These are phyloP conservation scores for Turnera subulata DNA, from an alignment of 345 rosid genomes.

Conservation along the genomic window DNA sequence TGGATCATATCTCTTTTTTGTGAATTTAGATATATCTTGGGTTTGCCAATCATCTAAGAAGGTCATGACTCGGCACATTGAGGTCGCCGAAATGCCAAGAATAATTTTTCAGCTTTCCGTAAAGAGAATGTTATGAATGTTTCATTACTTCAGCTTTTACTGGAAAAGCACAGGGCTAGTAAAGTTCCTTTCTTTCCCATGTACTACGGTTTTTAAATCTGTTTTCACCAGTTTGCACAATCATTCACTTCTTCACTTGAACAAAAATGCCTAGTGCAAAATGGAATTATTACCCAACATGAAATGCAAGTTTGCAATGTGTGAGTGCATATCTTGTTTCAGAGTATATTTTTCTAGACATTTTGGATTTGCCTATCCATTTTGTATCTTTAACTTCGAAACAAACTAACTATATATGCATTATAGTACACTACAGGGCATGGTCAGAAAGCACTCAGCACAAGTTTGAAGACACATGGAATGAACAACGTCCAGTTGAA, in stretches of 20 bases:
- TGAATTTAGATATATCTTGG: too few species aligned
- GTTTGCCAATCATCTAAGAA: too few species aligned
- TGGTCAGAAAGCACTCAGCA: constrained; percentile 79
- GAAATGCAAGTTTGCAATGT: neutral
- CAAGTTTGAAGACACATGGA: constrained; percentile 91
- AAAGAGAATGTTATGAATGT: neutral
- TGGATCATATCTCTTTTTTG: too few species aligned
- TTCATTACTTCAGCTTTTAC: neutral
- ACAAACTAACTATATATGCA: constrained; percentile 19
- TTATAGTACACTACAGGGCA: constrained; percentile 78
- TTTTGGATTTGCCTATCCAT: neutral
- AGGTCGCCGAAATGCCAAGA: too few species aligned
- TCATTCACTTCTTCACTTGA: too few species aligned
- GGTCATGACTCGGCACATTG: too few species aligned
- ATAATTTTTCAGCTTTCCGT: too few species aligned
- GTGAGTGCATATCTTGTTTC: neutral
- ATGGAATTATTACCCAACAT: too few species aligned
- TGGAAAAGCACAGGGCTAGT: neutral
- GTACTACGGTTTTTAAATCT: too few species aligned
- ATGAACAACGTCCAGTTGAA: constrained; percentile 78
- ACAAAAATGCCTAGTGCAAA: too few species aligned
- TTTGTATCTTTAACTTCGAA: neutral
- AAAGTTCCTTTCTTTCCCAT: neutral
- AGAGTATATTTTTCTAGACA: neutral
- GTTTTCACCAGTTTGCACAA: neutral